phyloP scores from a whole-genome alignment of 768 basidiomycete species.

The Gymnopilus dilepis region DNA sequence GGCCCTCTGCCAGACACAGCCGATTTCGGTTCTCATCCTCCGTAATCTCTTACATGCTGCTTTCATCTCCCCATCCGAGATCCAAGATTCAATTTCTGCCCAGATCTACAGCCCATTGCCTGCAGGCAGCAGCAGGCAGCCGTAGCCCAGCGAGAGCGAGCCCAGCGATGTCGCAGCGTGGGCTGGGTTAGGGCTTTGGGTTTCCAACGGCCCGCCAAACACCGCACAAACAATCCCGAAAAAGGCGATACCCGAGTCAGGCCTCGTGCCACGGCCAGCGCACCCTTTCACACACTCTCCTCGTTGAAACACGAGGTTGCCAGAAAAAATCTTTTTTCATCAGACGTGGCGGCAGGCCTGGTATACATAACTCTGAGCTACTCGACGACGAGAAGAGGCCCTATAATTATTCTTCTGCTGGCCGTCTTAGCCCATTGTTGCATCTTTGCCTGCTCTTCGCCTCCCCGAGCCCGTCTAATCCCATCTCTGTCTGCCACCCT shows the following conservation, averaged over 20 bases:
- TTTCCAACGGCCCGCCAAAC: background rate
- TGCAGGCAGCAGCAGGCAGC: slow-evolving; percentile 4
- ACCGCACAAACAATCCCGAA: background rate
- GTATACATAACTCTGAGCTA: background rate
- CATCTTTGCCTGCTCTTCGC: background rate
- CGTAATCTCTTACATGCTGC: slow-evolving; percentile 8
- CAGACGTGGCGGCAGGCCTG: slow-evolving; percentile 10
- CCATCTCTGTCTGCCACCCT: background rate
- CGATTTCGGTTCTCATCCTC: slow-evolving; percentile 9
- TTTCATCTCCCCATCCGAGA: slow-evolving; percentile 17
- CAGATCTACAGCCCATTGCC: background rate
- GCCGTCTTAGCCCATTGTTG: slow-evolving; percentile 2
- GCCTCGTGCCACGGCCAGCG: slow-evolving; percentile 16
- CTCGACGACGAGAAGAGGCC: background rate
- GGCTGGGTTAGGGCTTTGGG: slow-evolving; percentile 15
- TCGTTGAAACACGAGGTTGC: slow-evolving; percentile 26
- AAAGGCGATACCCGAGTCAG: slow-evolving; percentile 13
- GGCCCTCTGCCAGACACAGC: slow-evolving; percentile 3
- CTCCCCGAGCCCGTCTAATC: background rate
- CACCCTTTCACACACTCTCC: slow-evolving; percentile 15
- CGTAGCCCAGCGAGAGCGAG: too few relatives aligned
- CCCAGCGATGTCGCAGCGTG: background rate
- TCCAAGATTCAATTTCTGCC: background rate
- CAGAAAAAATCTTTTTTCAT: slow-evolving; percentile 1
- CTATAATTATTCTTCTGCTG: background rate